These are phyloP conservation scores for Saccharomyces mikatae DNA, from an alignment of 805 yeast species.

Conservation along the genomic window DNA sequence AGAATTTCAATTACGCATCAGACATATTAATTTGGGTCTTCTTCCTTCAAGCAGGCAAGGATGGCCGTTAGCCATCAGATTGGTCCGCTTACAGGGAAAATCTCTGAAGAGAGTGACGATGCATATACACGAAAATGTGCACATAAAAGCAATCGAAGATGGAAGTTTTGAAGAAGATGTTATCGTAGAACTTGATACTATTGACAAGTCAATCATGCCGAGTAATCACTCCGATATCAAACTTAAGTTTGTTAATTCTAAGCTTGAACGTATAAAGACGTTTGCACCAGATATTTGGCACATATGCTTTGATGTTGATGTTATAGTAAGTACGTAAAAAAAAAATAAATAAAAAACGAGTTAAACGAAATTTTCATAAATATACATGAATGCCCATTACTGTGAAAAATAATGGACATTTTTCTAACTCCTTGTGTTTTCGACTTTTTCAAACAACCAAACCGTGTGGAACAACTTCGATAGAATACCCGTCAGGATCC, in stretches of 20 bases:
- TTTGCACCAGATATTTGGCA: slow-evolving; percentile 88
- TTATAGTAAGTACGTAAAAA: slow-evolving; percentile 1
- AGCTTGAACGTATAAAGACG: slow-evolving; percentile 61
- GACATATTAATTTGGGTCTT: slow-evolving; percentile 70
- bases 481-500: slow-evolving; percentile 87
- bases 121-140: slow-evolving; percentile 76
- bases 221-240: neutral
- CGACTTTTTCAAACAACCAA: slow-evolving; percentile 6
- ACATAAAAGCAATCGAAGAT: slow-evolving; percentile 32
- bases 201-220: neutral
- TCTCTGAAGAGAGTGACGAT: slow-evolving; percentile 23
- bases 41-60: slow-evolving; percentile 62
- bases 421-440: neutral
- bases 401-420: neutral
- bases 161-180: slow-evolving; percentile 6
- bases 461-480: slow-evolving; percentile 56
- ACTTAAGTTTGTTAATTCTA: neutral
- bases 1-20: slow-evolving; percentile 24
- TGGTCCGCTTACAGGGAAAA: slow-evolving; percentile 7
- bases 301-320: slow-evolving; percentile 43
- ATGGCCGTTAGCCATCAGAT: slow-evolving; percentile 43
- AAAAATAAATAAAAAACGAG: neutral
- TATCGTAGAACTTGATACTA: neutral
- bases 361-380: neutral
- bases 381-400: neutral